Conservation (phyloP, 345 rosid species). For the Sonneratia caseolaris region DNA sequence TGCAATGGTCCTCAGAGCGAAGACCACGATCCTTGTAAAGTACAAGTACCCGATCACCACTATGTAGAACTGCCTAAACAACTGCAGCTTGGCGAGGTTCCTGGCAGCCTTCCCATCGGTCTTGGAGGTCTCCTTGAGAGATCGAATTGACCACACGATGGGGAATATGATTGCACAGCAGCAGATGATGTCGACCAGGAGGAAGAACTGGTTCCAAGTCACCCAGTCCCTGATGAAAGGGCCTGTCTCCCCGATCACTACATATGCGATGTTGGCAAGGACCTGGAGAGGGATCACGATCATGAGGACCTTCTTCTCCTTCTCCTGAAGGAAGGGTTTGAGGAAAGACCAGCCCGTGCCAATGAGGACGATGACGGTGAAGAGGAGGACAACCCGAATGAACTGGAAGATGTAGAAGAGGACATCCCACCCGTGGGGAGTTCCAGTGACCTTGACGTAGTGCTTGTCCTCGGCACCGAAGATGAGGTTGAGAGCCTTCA, state of each 20-base stretch:
- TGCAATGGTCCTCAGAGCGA: conserved; percentile 73
- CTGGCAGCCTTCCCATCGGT: conserved; percentile 90
- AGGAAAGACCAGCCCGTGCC: conserved; percentile 98
- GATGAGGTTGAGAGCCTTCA: conserved; percentile 80
- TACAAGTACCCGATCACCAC: conserved; percentile 85
- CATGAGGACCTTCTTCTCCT: conserved; percentile 93
- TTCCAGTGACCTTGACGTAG: conserved; percentile 75
- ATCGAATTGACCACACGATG: conserved; percentile 86
- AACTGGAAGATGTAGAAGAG: conserved; percentile 83
- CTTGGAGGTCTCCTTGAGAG: conserved; percentile 77
- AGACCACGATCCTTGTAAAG: conserved; percentile 85
- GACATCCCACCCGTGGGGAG: conserved; percentile 96
- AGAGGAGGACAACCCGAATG: conserved; percentile 72
- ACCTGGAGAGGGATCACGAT: conserved; percentile 94
- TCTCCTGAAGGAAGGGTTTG: conserved; percentile 90
- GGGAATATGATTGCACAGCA: conserved; percentile 96
- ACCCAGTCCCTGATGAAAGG: conserved; percentile 84
- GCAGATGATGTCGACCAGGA: conserved; percentile 78
- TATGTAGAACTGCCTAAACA: conserved; percentile 84
- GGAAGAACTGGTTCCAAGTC: conserved; percentile 87
- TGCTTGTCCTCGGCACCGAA: conserved; percentile 89
- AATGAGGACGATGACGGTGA: conserved; percentile 83
- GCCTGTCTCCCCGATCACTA: conserved; percentile 90
- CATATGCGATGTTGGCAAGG: conserved; percentile 71
- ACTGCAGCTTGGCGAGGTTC: conserved; percentile 71